These are phyloP conservation scores for Fusarium sp. DNA, from an alignment of 2,329 filamentous ascomycete species.

Conservation along the genomic window DNA sequence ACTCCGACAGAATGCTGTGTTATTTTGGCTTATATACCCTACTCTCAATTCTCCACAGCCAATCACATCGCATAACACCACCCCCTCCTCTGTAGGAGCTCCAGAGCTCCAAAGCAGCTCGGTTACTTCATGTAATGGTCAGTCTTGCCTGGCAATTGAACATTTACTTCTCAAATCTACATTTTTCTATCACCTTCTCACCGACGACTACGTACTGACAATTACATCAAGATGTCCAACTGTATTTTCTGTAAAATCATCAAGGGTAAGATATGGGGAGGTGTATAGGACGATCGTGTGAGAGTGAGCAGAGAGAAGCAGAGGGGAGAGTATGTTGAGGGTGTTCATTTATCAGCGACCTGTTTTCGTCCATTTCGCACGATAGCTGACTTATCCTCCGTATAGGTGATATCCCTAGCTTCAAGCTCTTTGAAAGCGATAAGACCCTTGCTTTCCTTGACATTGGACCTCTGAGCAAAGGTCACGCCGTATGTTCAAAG, in stretches of 20 bases:
- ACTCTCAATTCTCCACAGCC: accelerated
- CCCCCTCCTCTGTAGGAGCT: slow-evolving; percentile 13
- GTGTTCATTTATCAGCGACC: slow-evolving; percentile 17
- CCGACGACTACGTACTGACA: not conserved
- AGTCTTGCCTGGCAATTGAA: not conserved
- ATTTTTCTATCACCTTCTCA: not conserved
- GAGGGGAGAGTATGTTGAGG: slow-evolving; percentile 36
- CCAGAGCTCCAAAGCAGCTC: not conserved
- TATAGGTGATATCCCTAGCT: slow-evolving; percentile 90
- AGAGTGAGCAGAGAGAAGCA: slow-evolving; percentile 1
- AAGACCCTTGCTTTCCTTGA: slow-evolving; percentile 97
- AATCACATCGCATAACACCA: not conserved
- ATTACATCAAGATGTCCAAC: slow-evolving; percentile 48
- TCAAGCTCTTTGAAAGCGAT: slow-evolving; percentile 96
- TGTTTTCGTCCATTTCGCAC: not conserved
- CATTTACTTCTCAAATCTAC: not conserved
- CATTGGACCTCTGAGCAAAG: slow-evolving; percentile 88
- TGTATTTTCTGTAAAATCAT: slow-evolving; percentile 99
- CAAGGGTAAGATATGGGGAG: slow-evolving; percentile 70
- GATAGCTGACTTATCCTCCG: slow-evolving; percentile 18
- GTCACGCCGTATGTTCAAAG: slow-evolving; percentile 79
- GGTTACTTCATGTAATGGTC: slow-evolving; percentile 3
- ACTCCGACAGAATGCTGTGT: slow-evolving; percentile 59
- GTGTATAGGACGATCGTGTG: not conserved
- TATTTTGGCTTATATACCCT: slow-evolving; percentile 42